Evolutionary conservation across 2,329 filamentous ascomycete species (phyloP).

Genomic region (Lecanosticta acicola): DNA sequence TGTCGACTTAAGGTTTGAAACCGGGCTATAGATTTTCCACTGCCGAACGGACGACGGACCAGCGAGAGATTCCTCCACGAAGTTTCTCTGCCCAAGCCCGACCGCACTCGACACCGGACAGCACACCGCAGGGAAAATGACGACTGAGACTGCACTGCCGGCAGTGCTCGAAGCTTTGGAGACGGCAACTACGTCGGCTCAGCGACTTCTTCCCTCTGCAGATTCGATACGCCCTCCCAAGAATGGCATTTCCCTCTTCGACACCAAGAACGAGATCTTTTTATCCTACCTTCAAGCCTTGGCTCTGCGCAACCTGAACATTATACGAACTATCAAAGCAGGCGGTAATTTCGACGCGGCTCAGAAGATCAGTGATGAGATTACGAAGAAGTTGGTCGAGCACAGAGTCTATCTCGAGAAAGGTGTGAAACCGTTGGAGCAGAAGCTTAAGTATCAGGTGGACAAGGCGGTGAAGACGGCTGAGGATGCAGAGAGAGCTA

Average conservation of each 20-base stretch:
- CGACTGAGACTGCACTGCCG: constrained; percentile 35
- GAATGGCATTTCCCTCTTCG: constrained; percentile 88
- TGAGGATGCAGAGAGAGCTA: constrained; percentile 59
- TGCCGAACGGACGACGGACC: too few species aligned
- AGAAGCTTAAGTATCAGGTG: constrained; percentile 88
- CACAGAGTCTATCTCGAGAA: constrained; percentile 89
- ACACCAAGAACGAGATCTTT: constrained; percentile 95
- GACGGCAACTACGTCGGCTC: constrained; percentile 60
- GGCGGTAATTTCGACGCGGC: constrained; percentile 33
- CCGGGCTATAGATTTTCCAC: too few species aligned
- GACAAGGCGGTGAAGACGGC: constrained; percentile 88
- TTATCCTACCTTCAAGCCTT: constrained; percentile 94
- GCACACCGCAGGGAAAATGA: constrained; percentile 13
- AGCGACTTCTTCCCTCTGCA: constrained; percentile 48
- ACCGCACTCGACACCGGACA: too few species aligned
- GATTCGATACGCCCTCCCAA: constrained; percentile 64
- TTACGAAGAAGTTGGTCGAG: constrained; percentile 83
- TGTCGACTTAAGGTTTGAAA: too few species aligned
- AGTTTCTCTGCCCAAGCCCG: background rate
- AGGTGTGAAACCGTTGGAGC: constrained; percentile 83
- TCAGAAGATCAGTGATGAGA: constrained; percentile 55
- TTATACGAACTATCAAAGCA: constrained; percentile 35
- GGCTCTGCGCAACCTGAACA: constrained; percentile 59
- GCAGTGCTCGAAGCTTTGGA: constrained; percentile 42
- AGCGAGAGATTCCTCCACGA: too few species aligned